Evolutionary conservation across 2,329 filamentous ascomycete genomes (phyloP).

Genomic region (Penicillium decumbens): DNA sequence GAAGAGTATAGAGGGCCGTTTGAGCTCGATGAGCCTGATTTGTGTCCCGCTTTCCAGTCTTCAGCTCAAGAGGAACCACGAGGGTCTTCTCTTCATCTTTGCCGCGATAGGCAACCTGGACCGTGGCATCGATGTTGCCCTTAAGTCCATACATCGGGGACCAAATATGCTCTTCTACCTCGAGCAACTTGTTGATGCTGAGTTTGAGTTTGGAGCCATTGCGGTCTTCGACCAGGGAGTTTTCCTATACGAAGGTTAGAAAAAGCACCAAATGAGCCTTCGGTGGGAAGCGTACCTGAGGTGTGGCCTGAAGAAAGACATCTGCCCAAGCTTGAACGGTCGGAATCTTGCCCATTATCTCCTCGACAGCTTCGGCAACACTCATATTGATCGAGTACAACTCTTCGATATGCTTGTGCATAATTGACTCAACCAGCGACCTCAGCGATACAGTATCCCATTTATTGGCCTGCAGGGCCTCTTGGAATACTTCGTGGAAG

Average conservation of each 20-base stretch:
- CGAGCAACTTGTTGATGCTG: slow-evolving; percentile 87
- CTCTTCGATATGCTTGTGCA: slow-evolving; percentile 78
- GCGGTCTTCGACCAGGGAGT: slow-evolving; percentile 72
- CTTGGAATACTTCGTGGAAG: slow-evolving; percentile 91
- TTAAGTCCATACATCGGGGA: slow-evolving; percentile 96
- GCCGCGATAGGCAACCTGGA: slow-evolving; percentile 78
- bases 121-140: slow-evolving; percentile 94
- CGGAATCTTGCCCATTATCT: slow-evolving; percentile 76
- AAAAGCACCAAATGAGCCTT: slow-evolving; percentile 17
- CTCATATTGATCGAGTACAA: slow-evolving; percentile 81
- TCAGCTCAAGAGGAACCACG: slow-evolving; percentile 90
- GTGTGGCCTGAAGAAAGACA: slow-evolving; percentile 68
- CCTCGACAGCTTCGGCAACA: slow-evolving; percentile 66
- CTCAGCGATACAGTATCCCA: slow-evolving; percentile 70
- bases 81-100: slow-evolving; percentile 62
- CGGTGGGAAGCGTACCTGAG: slow-evolving; percentile 52
- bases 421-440: slow-evolving; percentile 61
- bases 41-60: slow-evolving; percentile 77
- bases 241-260: slow-evolving; percentile 45
- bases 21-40: slow-evolving; percentile 84
- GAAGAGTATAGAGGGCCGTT: slow-evolving; percentile 86
- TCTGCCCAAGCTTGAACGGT: slow-evolving; percentile 80
- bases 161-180: slow-evolving; percentile 97
- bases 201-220: slow-evolving; percentile 72
- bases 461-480: slow-evolving; percentile 73